Evolutionary conservation across 2,329 filamentous ascomycete genomes (phyloP), one percentile per base, ranked within the genome.

Genomic region (Arthrobotrys entomopaga): DNA sequence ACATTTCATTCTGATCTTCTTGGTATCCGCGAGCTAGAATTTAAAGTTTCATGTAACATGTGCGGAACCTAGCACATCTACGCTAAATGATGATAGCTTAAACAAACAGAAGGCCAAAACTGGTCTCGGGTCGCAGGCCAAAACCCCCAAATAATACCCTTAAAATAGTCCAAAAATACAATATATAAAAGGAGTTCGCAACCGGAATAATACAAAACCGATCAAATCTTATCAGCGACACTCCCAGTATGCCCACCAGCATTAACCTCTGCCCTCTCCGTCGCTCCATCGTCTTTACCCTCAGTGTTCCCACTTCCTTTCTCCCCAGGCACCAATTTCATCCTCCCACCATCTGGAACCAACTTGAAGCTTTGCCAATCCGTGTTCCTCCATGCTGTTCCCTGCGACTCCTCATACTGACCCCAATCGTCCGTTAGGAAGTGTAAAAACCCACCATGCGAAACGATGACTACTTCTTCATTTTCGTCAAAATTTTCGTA

Each of bases 301-400:
- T 43, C 5, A 19, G 8, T 5, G 5, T 50, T 20, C 16, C 50
- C 26, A n/a, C 20, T n/a, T 38, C 76, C 67, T 24, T 76, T 75
- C 29, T 61, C 58, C 22, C 74, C 78, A 53, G 78, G 77, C 3
- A 73, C 48, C 3, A 78, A 43, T 10, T 65, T 60, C 15, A 74
- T 65, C 11, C 43, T 34, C 2, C 60, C 76, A 6, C 70, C 70
- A 0, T 22, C 40, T n/a, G 22, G 29, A 0, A 5, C 56, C 49
- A 77, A 69, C n/a, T 60, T 54, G 57, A 76, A 79, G n/a, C 72
- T 77, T 4, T 77, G 66, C 46, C 77, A 77, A 29, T 79, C 78
- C 0, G 78, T 78, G 56, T 79, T 78, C 3, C 11, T 20, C 78
- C 78, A 79, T 4, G 70, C 76, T 0, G 77, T 78, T 3, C 77